Percentiles rank a stretch among this genome's conserved stretches.
Conservation (phyloP, 257 asterid species). For the Przewalskia tangutica region DNA sequence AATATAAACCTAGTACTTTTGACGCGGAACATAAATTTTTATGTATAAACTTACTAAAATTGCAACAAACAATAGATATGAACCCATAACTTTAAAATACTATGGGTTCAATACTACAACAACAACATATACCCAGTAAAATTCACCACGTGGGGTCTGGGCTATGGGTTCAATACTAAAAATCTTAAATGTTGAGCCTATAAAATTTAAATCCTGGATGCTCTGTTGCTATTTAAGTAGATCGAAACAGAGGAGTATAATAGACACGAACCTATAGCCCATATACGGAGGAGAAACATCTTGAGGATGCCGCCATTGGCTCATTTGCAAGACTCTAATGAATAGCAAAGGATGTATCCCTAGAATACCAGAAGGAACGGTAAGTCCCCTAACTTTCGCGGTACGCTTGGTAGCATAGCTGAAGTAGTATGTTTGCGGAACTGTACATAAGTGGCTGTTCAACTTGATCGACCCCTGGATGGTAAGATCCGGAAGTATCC, state of each 20-base stretch:
- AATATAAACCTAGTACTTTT: too few species aligned
- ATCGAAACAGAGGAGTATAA: not conserved
- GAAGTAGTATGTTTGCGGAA: conserved; percentile 79
- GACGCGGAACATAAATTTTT: too few species aligned
- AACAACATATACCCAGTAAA: too few species aligned
- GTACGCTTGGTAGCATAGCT: conserved; percentile 90
- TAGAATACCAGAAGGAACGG: conserved; percentile 68
- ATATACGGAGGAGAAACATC: conserved; percentile 70
- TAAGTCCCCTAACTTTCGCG: conserved; percentile 42
- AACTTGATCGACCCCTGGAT: conserved; percentile 71
- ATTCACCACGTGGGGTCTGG: too few species aligned
- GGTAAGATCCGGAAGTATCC: conserved; percentile 94
- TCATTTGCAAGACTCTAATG: conserved; percentile 82
- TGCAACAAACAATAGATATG: too few species aligned
- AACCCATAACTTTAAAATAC: too few species aligned
- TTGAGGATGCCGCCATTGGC: conserved; percentile 70
- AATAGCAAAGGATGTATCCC: conserved; percentile 75
- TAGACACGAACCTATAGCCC: conserved; percentile 65
- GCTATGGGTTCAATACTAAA: too few species aligned
- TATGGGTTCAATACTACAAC: too few species aligned
- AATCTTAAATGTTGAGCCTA: too few species aligned
- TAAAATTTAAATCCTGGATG: too few species aligned
- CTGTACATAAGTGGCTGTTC: conserved; percentile 52
- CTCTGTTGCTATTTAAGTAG: not conserved
- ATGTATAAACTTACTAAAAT: too few species aligned